Base-by-base conservation (phyloP, 106 monocot species). In the Allium fistulosum region DNA sequence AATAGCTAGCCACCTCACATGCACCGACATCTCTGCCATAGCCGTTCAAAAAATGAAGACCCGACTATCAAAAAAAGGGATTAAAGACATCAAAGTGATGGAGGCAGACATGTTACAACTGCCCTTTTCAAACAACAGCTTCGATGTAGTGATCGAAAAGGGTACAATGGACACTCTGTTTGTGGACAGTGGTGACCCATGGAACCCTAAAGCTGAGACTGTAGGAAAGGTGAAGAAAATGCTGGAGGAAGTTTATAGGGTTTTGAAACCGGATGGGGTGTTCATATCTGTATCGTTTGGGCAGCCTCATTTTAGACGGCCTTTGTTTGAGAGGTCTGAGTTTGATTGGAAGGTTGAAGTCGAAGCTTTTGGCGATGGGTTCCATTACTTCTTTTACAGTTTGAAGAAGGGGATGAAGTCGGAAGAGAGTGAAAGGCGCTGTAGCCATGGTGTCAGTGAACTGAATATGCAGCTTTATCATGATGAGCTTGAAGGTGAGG, bases 81-180 rank as follows among this genome's bases (percentile, higher is more conserved):
- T 89, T 28, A 46, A 76, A 97, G 96, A 86, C 13, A 84, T 97
- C 58, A 71, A 77, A 65, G 92, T 92, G 61, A 66, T 92, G 6
- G 73, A 80, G 69, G 97, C 97, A 17, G 90, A 99, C 73, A 92
- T 99, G 97, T 79, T 89, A 49, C 77, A 87, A 65, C 71, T 99
- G 63, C 97, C 97, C 26, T 99, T 99, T 49, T 56, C 72, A 26
- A 57, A 71, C 62, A 84, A 82, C 26, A 66, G 57, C 69, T 99
- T 99, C 46, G 87, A 99, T 67, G 22, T 99, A 22, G 97, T 99
- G 28, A 85, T 92, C 64, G 97, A 99, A 77, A 99, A 99, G 74
- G 92, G 92, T 60, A 92, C 97, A 51, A 99, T 99, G 97, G 95
- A 96, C 64, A 90, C 92, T 26, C 75, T 99, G 57, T 93, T 92